phyloP scores from a whole-genome alignment of 1,284 basidiomycete genomes.

The Cerrena zonata region DNA sequence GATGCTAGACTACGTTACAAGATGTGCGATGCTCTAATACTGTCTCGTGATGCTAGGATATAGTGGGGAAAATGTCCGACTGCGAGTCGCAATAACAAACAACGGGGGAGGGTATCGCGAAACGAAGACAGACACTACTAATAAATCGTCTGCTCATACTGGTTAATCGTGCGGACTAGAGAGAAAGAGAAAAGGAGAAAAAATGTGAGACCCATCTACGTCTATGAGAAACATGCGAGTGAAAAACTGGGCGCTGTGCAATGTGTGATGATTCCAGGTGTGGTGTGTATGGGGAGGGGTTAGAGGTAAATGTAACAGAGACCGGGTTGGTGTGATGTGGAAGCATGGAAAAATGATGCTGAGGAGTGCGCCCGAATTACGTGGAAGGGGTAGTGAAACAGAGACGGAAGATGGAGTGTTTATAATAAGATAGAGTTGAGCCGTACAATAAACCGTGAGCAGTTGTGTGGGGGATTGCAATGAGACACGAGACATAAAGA shows the following conservation, averaged over 20 bases:
- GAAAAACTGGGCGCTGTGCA: not conserved
- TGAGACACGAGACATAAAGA: slow-evolving; percentile 46
- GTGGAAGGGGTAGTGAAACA: slow-evolving; percentile 11
- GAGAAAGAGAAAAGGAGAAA: slow-evolving; percentile 24
- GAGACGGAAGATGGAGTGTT: slow-evolving; percentile 33
- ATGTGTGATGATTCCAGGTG: slow-evolving; percentile 7
- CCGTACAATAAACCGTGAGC: slow-evolving; percentile 51
- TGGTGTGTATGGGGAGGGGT: not conserved
- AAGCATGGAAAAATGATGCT: not conserved
- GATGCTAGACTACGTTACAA: slow-evolving; percentile 45
- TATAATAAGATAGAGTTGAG: slow-evolving; percentile 39
- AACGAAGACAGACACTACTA: slow-evolving; percentile 45
- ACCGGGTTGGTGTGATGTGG: not conserved
- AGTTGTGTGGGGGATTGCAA: slow-evolving; percentile 38
- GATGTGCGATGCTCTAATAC: slow-evolving; percentile 60
- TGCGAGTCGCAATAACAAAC: slow-evolving; percentile 50
- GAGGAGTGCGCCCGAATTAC: not conserved
- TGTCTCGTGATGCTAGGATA: slow-evolving; percentile 59
- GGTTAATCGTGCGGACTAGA: slow-evolving; percentile 1
- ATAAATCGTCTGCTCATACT: slow-evolving; percentile 35
- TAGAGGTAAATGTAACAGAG: not conserved
- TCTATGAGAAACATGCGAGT: slow-evolving; percentile 32
- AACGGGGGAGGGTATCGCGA: slow-evolving; percentile 55
- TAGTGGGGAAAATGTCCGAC: slow-evolving; percentile 40
- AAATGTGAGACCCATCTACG: slow-evolving; percentile 30